Conservation (phyloP, 495 filamentous ascomycete species). For the Choiromyces venosus region DNA sequence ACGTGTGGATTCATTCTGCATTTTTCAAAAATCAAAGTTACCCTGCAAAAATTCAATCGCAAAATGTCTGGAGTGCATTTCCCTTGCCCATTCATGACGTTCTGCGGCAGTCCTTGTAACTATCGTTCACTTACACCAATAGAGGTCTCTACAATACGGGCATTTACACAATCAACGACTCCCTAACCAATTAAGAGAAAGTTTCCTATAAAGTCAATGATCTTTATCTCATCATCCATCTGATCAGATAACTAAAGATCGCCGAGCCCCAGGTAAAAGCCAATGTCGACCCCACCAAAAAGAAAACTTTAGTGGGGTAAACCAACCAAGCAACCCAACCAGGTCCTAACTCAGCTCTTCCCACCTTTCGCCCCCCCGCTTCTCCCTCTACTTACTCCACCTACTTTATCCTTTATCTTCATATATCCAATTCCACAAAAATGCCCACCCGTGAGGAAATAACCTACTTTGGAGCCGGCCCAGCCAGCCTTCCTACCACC, state of each 20-base stretch:
- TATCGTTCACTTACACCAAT: not conserved
- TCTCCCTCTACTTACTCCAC: not conserved
- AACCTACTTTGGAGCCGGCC: constrained; percentile 79
- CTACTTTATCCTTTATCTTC: no score
- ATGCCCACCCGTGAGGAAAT: constrained; percentile 61
- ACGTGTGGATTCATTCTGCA: no score
- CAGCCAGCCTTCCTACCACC: constrained; percentile 70
- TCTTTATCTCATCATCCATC: not conserved
- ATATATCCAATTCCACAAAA: not conserved
- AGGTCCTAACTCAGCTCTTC: not conserved
- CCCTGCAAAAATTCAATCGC: no score
- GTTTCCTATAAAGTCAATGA: not conserved
- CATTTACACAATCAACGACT: not conserved
- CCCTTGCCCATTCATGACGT: no score
- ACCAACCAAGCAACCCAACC: not conserved
- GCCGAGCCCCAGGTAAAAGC: not conserved
- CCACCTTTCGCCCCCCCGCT: not conserved
- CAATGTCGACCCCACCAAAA: not conserved
- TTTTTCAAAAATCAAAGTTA: no score
- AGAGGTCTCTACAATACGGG: not conserved
- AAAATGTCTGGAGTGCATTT: no score
- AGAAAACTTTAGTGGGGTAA: not conserved
- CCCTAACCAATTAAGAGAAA: not conserved
- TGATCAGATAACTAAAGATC: not conserved
- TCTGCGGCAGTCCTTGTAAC: no score